Evolutionary conservation across 164 flowering plant genomes (phyloP).

Genomic region (Umbilicus rupestris): DNA sequence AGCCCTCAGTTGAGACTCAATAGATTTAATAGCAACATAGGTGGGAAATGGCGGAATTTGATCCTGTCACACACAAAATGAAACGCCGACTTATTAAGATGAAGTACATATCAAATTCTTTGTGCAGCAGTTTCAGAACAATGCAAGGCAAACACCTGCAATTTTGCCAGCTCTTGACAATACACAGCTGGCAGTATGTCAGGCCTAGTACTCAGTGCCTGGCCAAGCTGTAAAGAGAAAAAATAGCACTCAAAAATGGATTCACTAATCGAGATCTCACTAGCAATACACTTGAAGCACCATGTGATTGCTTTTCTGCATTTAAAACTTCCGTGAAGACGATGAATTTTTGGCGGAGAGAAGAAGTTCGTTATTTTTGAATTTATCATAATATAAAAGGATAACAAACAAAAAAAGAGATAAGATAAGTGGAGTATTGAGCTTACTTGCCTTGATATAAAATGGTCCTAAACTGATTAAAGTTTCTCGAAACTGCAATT

Average conservation of each 20-base stretch:
- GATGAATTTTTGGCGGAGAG: background rate
- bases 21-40: slow-evolving; percentile 56
- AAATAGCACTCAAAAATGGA: background rate
- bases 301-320: background rate
- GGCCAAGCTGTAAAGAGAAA: slow-evolving; percentile 64
- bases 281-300: background rate
- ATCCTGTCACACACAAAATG: slow-evolving; percentile 39
- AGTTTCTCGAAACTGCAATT: slow-evolving; percentile 84
- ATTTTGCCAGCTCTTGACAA: slow-evolving; percentile 84
- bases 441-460: slow-evolving; percentile 62
- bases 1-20: slow-evolving; percentile 73
- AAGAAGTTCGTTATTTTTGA: background rate
- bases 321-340: background rate
- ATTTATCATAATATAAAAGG: background rate
- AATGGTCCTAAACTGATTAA: slow-evolving; percentile 86
- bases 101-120: background rate
- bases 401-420: background rate
- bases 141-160: slow-evolving; percentile 44
- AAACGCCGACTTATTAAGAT: background rate
- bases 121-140: background rate
- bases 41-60: slow-evolving; percentile 92
- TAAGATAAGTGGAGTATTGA: background rate
- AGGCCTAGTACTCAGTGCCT: slow-evolving; percentile 92
- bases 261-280: background rate
- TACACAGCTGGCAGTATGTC: slow-evolving; percentile 75